Percentiles rank a stretch among this genome's conserved stretches.
phyloP scores from a whole-genome alignment of 176 grass and related monocot genomes.

The Bothriochloa decipiens region DNA sequence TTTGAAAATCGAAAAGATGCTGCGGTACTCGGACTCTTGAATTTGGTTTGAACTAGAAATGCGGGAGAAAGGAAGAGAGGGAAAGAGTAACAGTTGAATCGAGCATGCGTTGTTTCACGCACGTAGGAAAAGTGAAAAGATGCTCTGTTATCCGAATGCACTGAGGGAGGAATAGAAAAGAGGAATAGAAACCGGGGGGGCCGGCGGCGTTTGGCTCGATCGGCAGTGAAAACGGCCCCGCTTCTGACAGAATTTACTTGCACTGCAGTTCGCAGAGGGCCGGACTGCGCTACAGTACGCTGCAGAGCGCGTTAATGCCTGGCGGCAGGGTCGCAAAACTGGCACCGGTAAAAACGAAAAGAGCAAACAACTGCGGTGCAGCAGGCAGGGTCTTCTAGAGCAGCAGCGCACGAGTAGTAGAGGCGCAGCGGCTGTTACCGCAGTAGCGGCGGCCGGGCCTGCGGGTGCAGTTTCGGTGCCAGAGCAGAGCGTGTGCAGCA shows the following conservation, averaged over 20 bases:
- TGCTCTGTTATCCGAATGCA: neutral
- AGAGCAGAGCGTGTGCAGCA: neutral
- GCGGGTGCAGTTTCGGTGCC: neutral
- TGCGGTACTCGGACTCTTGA: neutral
- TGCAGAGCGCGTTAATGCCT: too few relatives aligned
- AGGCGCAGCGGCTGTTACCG: neutral
- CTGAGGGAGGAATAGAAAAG: neutral
- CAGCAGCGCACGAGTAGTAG: neutral
- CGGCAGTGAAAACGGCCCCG: neutral
- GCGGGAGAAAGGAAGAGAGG: neutral
- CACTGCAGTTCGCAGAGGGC: slow-evolving; percentile 26
- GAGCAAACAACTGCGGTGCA: neutral
- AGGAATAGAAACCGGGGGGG: neutral
- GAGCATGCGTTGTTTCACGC: too few relatives aligned
- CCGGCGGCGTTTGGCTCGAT: neutral
- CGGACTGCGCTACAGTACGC: neutral
- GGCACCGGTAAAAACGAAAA: neutral
- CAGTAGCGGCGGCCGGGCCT: neutral
- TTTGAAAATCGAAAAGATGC: neutral
- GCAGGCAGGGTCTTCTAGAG: neutral
- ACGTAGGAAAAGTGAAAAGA: too few relatives aligned
- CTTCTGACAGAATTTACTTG: slow-evolving; percentile 48
- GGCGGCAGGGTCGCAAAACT: too few relatives aligned
- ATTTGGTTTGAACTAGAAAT: neutral
- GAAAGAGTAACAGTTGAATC: neutral